phyloP scores from a whole-genome alignment of 176 grass and related monocot species.

The Leersia perrieri region DNA sequence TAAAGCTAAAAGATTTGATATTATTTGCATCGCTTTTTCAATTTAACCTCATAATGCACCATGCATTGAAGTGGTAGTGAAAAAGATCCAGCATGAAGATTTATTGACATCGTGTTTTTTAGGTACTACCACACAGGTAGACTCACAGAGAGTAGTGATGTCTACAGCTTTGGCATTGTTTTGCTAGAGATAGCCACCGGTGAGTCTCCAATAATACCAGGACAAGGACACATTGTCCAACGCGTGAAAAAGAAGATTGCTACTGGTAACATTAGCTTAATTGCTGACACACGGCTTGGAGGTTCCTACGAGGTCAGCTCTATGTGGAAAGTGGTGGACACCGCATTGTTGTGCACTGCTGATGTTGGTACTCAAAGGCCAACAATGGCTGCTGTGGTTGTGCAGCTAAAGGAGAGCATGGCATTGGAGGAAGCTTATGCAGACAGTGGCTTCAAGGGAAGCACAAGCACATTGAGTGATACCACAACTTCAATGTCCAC shows the following conservation, averaged over 20 bases:
- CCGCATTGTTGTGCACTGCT: no score
- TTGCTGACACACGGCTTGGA: not conserved
- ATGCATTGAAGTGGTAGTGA: no score
- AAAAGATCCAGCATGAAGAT: not conserved
- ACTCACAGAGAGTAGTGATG: not conserved
- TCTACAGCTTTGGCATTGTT: conserved; percentile 16
- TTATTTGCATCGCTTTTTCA: no score
- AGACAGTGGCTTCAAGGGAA: not conserved
- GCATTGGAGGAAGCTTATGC: not conserved
- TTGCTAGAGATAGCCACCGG: conserved; percentile 21
- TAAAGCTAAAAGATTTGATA: not conserved
- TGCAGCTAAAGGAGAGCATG: no score
- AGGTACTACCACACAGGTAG: conserved; percentile 11
- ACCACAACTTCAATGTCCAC: not conserved
- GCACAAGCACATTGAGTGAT: not conserved
- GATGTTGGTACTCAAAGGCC: no score
- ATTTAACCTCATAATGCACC: not conserved
- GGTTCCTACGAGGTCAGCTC: no score
- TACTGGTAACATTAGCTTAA: not conserved
- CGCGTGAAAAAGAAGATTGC: not conserved
- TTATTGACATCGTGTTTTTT: not conserved
- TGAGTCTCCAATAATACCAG: not conserved
- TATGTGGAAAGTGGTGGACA: no score
- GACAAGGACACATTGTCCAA: not conserved
- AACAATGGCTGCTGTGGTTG: no score